Evolutionary conservation across 139 green algal species (phyloP).

Genomic region (Chlamydomonas urium): DNA sequence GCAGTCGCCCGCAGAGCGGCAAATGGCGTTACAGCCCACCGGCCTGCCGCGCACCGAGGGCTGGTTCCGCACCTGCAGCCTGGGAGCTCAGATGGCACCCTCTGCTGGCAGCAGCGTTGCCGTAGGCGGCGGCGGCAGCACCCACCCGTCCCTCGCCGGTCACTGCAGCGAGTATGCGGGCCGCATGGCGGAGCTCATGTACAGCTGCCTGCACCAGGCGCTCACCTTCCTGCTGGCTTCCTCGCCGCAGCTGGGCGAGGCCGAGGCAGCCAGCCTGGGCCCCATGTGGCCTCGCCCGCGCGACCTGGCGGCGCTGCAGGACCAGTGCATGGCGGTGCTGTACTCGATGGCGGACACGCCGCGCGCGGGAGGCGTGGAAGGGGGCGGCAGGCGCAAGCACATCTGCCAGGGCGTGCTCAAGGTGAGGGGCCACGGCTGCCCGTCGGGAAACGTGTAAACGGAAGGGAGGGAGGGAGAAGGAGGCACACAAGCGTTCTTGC

Average conservation of each 20-base stretch:
- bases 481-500: too few relatives aligned
- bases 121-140: neutral
- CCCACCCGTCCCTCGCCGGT: neutral
- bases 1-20: neutral
- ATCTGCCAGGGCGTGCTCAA: constrained; percentile 1
- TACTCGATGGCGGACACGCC: constrained; percentile 12
- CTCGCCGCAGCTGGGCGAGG: constrained; percentile 36
- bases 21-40: constrained; percentile 7
- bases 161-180: constrained; percentile 32
- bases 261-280: constrained; percentile 22
- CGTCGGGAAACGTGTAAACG: too few relatives aligned
- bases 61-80: constrained; percentile 33
- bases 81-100: too few relatives aligned
- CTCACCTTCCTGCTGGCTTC: constrained; percentile 31
- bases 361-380: neutral
- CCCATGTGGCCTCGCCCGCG: constrained; percentile 25
- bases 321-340: constrained; percentile 25
- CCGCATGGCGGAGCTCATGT: constrained; percentile 37
- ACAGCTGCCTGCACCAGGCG: constrained; percentile 31
- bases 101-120: neutral
- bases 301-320: constrained; percentile 28
- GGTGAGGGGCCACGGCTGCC: neutral
- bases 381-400: neutral
- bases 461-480: too few relatives aligned
- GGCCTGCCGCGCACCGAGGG: constrained; percentile 23